A percentile compares a stretch with the other conserved stretches of the same genome.
These are phyloP conservation scores for Dipodascopsis uninucleata DNA, from an alignment of 805 yeast species.

Conservation along the genomic window DNA sequence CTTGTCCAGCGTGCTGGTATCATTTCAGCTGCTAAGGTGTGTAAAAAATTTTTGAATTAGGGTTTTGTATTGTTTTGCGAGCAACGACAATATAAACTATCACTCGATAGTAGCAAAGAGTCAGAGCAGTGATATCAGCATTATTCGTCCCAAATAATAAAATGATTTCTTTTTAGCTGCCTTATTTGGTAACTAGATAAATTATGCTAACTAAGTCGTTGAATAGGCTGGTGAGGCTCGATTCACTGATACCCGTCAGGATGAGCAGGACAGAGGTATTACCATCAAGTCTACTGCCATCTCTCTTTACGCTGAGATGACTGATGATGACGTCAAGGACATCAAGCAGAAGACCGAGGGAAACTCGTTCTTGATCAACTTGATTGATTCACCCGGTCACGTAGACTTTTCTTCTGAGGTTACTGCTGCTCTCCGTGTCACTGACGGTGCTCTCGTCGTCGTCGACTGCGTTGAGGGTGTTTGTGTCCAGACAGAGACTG, in stretches of 20 bases:
- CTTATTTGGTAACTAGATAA: not conserved
- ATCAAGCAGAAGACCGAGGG: slow-evolving; percentile 91
- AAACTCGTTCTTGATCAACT: slow-evolving; percentile 92
- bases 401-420: slow-evolving; percentile 99
- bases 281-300: slow-evolving; percentile 99
- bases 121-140: no score
- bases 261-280: slow-evolving; percentile 99
- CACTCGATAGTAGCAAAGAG: no score
- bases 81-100: no score
- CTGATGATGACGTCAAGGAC: slow-evolving; percentile 77
- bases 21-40: slow-evolving; percentile 89
- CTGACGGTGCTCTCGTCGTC: slow-evolving; percentile 99
- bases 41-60: not conserved
- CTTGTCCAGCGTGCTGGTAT: slow-evolving; percentile 99
- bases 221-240: slow-evolving; percentile 98
- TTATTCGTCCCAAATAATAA: not conserved
- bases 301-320: slow-evolving; percentile 86
- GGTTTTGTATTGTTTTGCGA: no score
- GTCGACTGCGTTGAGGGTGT: slow-evolving; percentile 99
- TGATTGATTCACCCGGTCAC: slow-evolving; percentile 99
- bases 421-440: slow-evolving; percentile 99
- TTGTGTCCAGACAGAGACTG: slow-evolving; percentile 99
- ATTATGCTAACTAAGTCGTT: not conserved
- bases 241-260: slow-evolving; percentile 99
- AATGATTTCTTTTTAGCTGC: not conserved